phyloP scores from a whole-genome alignment of 2,329 filamentous ascomycete genomes.

The Exophiala calicioides region DNA sequence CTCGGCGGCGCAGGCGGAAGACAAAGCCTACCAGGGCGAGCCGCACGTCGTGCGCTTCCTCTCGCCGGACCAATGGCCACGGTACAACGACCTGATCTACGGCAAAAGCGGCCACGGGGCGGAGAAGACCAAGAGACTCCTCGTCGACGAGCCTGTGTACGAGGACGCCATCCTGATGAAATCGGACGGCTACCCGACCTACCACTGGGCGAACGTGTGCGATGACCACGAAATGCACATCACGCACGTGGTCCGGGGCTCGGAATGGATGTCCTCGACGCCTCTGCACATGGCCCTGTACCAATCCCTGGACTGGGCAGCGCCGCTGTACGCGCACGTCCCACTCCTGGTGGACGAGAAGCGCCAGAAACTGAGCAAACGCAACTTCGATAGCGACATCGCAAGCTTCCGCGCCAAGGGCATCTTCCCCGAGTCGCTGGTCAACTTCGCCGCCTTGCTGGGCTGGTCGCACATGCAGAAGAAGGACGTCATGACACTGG shows the following conservation, averaged over 20 bases:
- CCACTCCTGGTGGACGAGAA: conserved; percentile 69
- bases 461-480: conserved; percentile 74
- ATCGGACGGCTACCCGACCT: conserved; percentile 88
- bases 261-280: conserved; percentile 95
- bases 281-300: conserved; percentile 77
- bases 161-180: conserved; percentile 92
- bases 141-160: conserved; percentile 52
- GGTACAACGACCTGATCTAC: conserved; percentile 78
- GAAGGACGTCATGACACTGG: conserved; percentile 70
- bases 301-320: conserved; percentile 71
- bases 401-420: conserved; percentile 58
- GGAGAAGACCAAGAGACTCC: conserved; percentile 48
- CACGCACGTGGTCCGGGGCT: conserved; percentile 90
- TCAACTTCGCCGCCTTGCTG: conserved; percentile 81
- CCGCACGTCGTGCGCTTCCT: conserved; percentile 76
- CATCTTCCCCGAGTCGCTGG: conserved; percentile 64
- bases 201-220: conserved; percentile 95
- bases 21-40: conserved; percentile 68
- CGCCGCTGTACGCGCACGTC: conserved; percentile 77
- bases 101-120: conserved; percentile 59
- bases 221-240: conserved; percentile 96
- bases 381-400: conserved; percentile 68
- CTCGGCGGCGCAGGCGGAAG: conserved; percentile 65
- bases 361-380: conserved; percentile 83
- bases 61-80: conserved; percentile 61